Conservation (phyloP, 768 basidiomycete genomes). For the Naganishia onofrii region DNA sequence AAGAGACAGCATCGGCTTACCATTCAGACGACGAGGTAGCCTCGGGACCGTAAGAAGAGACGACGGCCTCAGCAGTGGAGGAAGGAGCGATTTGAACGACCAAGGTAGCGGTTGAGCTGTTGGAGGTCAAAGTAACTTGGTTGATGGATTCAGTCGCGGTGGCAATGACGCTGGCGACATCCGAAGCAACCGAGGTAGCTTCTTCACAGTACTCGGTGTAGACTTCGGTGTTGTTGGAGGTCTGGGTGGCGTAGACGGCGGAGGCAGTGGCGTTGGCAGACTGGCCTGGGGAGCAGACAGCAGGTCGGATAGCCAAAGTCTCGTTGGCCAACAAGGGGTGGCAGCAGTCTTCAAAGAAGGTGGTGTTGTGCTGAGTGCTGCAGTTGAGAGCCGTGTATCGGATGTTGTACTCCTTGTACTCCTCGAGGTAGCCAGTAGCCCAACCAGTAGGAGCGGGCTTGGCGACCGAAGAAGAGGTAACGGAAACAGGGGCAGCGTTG, state of each 20-base stretch:
- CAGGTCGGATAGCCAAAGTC: slow-evolving; percentile 57
- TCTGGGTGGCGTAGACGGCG: slow-evolving; percentile 34
- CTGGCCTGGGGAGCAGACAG: slow-evolving; percentile 58
- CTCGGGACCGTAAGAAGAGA: slow-evolving; percentile 5
- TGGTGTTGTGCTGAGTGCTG: slow-evolving; percentile 53
- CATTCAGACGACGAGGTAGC: slow-evolving; percentile 11
- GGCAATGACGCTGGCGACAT: slow-evolving; percentile 34
- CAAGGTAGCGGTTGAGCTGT: slow-evolving; percentile 31
- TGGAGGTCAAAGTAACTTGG: slow-evolving; percentile 34
- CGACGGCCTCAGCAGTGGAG: slow-evolving; percentile 31
- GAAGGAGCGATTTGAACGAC: slow-evolving; percentile 36
- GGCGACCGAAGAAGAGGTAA: slow-evolving; percentile 16
- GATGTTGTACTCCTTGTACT: slow-evolving; percentile 56
- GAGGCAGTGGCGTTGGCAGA: slow-evolving; percentile 34
- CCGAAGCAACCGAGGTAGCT: slow-evolving; percentile 37
- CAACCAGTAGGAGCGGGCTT: slow-evolving; percentile 37
- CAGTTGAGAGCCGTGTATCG: slow-evolving; percentile 64
- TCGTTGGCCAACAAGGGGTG: slow-evolving; percentile 66
- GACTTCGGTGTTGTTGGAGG: slow-evolving; percentile 34
- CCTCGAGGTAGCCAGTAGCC: slow-evolving; percentile 49
- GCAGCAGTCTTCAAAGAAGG: slow-evolving; percentile 66
- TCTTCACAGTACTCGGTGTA: slow-evolving; percentile 33
- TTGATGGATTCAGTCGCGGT: slow-evolving; percentile 23
- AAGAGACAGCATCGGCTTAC: slow-evolving; percentile 6
- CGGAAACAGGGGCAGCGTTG: slow-evolving; percentile 19